Evolutionary conservation across 257 asterid species (phyloP), one percentile per base, ranked within the genome.

Genomic region (Penstemon newberryi): DNA sequence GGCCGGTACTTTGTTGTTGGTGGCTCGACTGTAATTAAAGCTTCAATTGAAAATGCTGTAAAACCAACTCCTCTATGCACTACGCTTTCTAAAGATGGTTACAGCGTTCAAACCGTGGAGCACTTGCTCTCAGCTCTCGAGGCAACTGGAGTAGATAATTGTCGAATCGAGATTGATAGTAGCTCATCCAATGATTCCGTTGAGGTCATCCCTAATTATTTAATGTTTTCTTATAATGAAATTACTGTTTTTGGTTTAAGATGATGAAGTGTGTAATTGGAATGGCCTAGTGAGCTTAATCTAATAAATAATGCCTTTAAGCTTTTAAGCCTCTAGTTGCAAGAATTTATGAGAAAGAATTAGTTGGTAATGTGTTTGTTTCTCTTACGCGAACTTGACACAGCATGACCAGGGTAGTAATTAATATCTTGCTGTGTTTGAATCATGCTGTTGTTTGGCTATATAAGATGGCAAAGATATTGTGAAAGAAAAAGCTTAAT

Each of bases 81-180:
- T 2, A 81, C 82, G 67, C 84, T 93, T 1, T 81, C 87, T 42
- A 79, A 75, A 36, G 82, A 84, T 68, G 99, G 99, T 5, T 75
- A 75, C 78, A 78, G 79, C 65, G 66, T 93, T 70, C 75, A 78
- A 46, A 93, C 99, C 1, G 87, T 89, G 33, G 99, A 93, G 79
- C 99, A 93, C 79, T 81, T 93, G 87, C 94, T 93, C 56, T 88
- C 99, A 4, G 97, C 97, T 66, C 81, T 93, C 57, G 99, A 93
- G 83, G 96, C 88, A 15, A 77, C 78, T 13, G 91, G 96, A 8
- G 96, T 93, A 8, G 97, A 90, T 60, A 90, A 93, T 65, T 93
- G 99, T 70, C 80, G 84, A 67, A 80, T 93, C 45, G 90, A 90
- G 85, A 80, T 93, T 51, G 78, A 77, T 61, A 81, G 81, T 71